These are phyloP conservation scores for Pichia paraexigua DNA, from an alignment of 805 yeast species.

Conservation along the genomic window DNA sequence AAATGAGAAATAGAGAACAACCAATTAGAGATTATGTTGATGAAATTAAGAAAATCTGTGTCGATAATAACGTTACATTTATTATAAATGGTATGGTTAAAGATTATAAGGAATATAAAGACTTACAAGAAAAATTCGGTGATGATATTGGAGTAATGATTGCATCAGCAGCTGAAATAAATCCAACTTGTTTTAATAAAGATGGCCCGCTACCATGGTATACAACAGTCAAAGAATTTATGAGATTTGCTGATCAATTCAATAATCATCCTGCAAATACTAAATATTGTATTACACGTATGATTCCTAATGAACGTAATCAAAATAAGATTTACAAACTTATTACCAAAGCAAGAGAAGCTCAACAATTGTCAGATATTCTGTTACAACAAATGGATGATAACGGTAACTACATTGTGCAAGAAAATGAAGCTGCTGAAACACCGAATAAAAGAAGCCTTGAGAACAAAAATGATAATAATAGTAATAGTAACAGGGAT, in stretches of 20 bases:
- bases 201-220: conserved; percentile 45
- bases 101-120: conserved; percentile 43
- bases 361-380: conserved; percentile 39
- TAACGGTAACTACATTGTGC: conserved; percentile 22
- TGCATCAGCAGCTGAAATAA: conserved; percentile 82
- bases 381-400: conserved; percentile 29
- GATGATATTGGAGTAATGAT: conserved; percentile 83
- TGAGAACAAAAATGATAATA: neutral
- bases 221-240: conserved; percentile 45
- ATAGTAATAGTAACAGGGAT: no score
- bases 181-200: conserved; percentile 66
- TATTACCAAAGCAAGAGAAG: conserved; percentile 48
- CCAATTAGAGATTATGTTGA: conserved; percentile 69
- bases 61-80: conserved; percentile 55
- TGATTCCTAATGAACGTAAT: conserved; percentile 46
- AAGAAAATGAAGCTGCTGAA: conserved; percentile 4
- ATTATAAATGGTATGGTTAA: conserved; percentile 75
- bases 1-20: conserved; percentile 79
- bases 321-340: conserved; percentile 42
- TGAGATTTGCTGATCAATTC: conserved; percentile 42
- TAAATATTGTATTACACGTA: conserved; percentile 71
- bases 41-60: conserved; percentile 54
- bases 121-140: conserved; percentile 45
- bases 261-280: conserved; percentile 66
- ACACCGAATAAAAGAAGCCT: neutral